Evolutionary conservation across 1,284 basidiomycete species (phyloP).

Genomic region (Apiotrichum domesticum): DNA sequence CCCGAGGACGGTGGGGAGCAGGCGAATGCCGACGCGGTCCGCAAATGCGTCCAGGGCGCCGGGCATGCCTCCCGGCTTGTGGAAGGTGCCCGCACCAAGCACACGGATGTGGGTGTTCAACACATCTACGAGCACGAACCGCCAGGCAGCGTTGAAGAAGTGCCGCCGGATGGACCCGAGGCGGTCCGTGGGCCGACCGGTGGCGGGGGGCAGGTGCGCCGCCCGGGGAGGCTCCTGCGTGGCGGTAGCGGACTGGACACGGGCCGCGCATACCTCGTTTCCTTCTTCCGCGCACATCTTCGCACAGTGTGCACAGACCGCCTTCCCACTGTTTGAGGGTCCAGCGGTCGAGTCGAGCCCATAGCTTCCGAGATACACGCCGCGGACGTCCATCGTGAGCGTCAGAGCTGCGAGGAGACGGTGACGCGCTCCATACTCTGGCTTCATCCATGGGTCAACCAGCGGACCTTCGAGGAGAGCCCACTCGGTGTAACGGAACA

Average conservation of each 20-base stretch:
- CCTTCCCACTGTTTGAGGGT: not conserved
- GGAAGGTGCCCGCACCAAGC: slow-evolving; percentile 20
- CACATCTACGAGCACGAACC: not conserved
- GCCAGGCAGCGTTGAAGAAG: not conserved
- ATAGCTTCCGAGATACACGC: slow-evolving; percentile 28
- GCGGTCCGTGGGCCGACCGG: not conserved
- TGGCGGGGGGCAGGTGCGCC: not conserved
- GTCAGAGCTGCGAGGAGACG: slow-evolving; percentile 24
- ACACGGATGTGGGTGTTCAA: not conserved
- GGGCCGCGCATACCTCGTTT: too few species aligned
- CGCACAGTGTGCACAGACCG: too few species aligned
- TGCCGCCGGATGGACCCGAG: not conserved
- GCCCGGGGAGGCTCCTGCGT: not conserved
- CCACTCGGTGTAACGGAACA: slow-evolving; percentile 29
- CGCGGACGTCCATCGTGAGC: slow-evolving; percentile 27
- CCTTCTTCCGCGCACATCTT: too few species aligned
- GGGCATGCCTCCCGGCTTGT: slow-evolving; percentile 11
- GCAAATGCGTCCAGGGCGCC: slow-evolving; percentile 21
- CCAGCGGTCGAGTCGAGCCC: slow-evolving; percentile 14
- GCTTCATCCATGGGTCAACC: slow-evolving; percentile 26
- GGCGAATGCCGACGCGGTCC: slow-evolving; percentile 13
- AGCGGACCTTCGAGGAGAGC: slow-evolving; percentile 22
- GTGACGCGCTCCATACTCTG: slow-evolving; percentile 13
- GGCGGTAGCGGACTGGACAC: too few species aligned
- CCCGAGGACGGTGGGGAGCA: slow-evolving; percentile 19